A percentile compares a stretch with the other conserved stretches of the same genome.
Conservation (phyloP, 495 filamentous ascomycete species). For the Achaetomiella virescens region DNA sequence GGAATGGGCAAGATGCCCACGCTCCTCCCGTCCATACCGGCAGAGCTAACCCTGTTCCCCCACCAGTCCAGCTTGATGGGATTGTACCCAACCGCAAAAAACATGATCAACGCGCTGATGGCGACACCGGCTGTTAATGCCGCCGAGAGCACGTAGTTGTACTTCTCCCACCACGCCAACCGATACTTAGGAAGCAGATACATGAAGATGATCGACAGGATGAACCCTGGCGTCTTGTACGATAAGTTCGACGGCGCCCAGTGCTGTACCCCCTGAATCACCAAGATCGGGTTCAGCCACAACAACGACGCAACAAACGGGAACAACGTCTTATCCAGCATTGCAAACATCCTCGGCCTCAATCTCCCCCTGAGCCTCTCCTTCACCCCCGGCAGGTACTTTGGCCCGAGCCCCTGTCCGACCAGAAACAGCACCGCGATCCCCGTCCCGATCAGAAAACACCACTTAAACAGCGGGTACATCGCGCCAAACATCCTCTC, state of each 20-base stretch:
- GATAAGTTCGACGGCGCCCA: slow-evolving; percentile 30
- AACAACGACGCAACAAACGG: slow-evolving; percentile 23
- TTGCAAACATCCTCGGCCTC: slow-evolving; percentile 16
- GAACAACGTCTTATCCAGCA: slow-evolving; percentile 26
- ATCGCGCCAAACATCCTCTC: slow-evolving; percentile 33
- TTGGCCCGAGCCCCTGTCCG: slow-evolving; percentile 27
- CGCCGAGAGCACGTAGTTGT: slow-evolving; percentile 60
- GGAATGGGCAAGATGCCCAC: slow-evolving; percentile 26
- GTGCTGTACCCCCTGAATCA: slow-evolving; percentile 30
- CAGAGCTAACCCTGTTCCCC: slow-evolving; percentile 46
- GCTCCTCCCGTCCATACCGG: slow-evolving; percentile 27
- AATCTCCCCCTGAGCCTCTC: slow-evolving; percentile 25
- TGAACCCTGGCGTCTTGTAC: slow-evolving; percentile 30
- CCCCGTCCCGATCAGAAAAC: slow-evolving; percentile 33
- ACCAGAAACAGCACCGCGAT: slow-evolving; percentile 28
- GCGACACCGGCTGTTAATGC: slow-evolving; percentile 56
- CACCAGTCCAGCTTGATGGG: slow-evolving; percentile 53
- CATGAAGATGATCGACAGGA: slow-evolving; percentile 29
- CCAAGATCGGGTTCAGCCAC: slow-evolving; percentile 28
- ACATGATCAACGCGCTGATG: slow-evolving; percentile 55
- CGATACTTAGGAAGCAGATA: slow-evolving; percentile 18
- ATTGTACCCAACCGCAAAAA: slow-evolving; percentile 52
- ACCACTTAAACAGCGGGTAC: slow-evolving; percentile 37
- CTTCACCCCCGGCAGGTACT: slow-evolving; percentile 25
- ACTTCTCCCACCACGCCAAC: slow-evolving; percentile 41